Conservation (phyloP, 305 asterid genomes). For the Euphrasia arctica region DNA sequence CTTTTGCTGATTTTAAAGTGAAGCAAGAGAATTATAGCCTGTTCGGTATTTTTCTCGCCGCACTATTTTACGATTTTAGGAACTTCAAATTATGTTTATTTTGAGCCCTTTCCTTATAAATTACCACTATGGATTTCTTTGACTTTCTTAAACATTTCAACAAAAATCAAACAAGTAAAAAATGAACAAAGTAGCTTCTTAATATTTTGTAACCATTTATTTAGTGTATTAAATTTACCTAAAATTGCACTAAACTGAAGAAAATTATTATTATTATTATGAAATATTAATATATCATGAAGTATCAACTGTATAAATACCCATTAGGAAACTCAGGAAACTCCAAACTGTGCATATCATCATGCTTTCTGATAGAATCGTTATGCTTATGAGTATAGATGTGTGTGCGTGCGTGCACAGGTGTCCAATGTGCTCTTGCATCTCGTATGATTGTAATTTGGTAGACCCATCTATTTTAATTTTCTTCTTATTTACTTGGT, state of each 20-base stretch:
- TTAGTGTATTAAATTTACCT: neutral
- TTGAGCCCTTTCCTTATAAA: no score
- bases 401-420: neutral
- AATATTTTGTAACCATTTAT: neutral
- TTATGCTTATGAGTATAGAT: slow-evolving; percentile 14
- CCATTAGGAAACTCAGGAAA: neutral
- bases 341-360: neutral
- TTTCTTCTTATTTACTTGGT: slow-evolving; percentile 21
- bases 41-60: no score
- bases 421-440: slow-evolving; percentile 28
- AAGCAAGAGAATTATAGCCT: no score
- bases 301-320: neutral
- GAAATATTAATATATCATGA: neutral
- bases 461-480: slow-evolving; percentile 9
- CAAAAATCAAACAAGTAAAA: neutral
- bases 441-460: slow-evolving; percentile 2
- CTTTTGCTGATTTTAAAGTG: no score
- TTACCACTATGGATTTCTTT: neutral
- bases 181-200: neutral
- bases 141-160: neutral
- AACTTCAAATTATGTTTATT: no score
- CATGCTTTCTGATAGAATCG: slow-evolving; percentile 1
- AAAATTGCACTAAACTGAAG: neutral
- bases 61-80: no score
- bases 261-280: neutral